Conservation (phyloP, 768 basidiomycete genomes). For the Suillus decipiens region DNA sequence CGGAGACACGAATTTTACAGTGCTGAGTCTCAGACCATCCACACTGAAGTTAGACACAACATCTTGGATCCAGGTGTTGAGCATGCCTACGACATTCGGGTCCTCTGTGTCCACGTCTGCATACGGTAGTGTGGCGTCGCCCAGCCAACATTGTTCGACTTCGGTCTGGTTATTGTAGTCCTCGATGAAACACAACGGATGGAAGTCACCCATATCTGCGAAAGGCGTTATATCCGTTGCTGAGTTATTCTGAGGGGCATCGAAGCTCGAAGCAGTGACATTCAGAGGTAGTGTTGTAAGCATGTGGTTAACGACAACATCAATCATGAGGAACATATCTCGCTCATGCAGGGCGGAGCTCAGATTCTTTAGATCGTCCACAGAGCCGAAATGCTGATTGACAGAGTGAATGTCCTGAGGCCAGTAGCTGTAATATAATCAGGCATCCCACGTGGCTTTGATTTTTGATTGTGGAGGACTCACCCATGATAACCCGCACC, state of each 20-base stretch:
- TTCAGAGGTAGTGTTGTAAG: slow-evolving; percentile 37
- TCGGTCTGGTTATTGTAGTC: slow-evolving; percentile 48
- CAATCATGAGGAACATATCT: slow-evolving; percentile 63
- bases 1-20: slow-evolving; percentile 56
- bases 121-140: slow-evolving; percentile 52
- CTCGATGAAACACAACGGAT: slow-evolving; percentile 41
- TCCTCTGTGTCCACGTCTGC: slow-evolving; percentile 61
- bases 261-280: slow-evolving; percentile 25
- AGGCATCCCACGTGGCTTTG: not conserved
- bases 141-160: slow-evolving; percentile 63
- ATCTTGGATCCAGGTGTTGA: slow-evolving; percentile 49
- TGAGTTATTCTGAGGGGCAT: slow-evolving; percentile 12
- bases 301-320: slow-evolving; percentile 66
- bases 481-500: slow-evolving; percentile 62
- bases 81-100: slow-evolving; percentile 40
- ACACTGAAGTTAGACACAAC: slow-evolving; percentile 49
- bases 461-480: slow-evolving; percentile 5
- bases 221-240: slow-evolving; percentile 32
- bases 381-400: slow-evolving; percentile 55
- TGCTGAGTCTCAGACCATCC: slow-evolving; percentile 61
- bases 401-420: slow-evolving; percentile 46
- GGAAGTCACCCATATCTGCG: slow-evolving; percentile 38
- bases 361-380: slow-evolving; percentile 51
- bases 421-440: slow-evolving; percentile 47
- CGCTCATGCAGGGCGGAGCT: slow-evolving; percentile 47